These are phyloP conservation scores for Byssothecium circinans DNA, from an alignment of 2,329 filamentous ascomycete species.

Conservation along the genomic window DNA sequence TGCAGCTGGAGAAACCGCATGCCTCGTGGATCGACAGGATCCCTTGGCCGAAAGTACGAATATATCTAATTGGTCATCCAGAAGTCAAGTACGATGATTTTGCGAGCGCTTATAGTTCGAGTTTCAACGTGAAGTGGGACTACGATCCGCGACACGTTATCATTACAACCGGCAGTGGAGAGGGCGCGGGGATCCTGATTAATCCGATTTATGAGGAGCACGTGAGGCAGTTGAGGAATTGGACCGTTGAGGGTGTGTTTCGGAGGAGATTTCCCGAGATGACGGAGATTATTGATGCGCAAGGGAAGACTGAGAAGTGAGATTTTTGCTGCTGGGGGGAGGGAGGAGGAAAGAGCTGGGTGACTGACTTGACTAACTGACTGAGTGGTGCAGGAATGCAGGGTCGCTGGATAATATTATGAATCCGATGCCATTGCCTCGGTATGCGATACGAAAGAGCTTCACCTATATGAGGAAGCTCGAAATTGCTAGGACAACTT, in stretches of 20 bases:
- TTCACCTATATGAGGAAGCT: no score
- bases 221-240: slow-evolving; percentile 25
- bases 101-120: slow-evolving; percentile 21
- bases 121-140: slow-evolving; percentile 22
- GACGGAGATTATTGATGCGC: slow-evolving; percentile 21
- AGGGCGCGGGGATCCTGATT: slow-evolving; percentile 16
- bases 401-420: slow-evolving; percentile 7
- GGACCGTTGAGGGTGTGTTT: slow-evolving; percentile 21
- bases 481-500: no score
- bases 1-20: slow-evolving; percentile 21
- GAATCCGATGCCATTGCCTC: slow-evolving; percentile 5
- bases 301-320: slow-evolving; percentile 12
- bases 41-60: slow-evolving; percentile 18
- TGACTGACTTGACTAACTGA: not conserved
- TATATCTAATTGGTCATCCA: slow-evolving; percentile 24
- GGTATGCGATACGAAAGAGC: slow-evolving; percentile 9
- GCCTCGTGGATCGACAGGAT: slow-evolving; percentile 28
- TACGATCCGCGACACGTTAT: slow-evolving; percentile 25
- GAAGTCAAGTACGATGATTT: slow-evolving; percentile 27
- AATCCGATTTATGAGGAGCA: slow-evolving; percentile 32
- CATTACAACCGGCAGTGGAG: slow-evolving; percentile 9
- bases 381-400: slow-evolving; percentile 3
- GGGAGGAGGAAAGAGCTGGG: no score
- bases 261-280: slow-evolving; percentile 24
- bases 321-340: not conserved